A percentile compares a stretch with the other conserved stretches of the same genome.
These are phyloP conservation scores for Cryphonectria naterciae DNA, from an alignment of 2,329 filamentous ascomycete species.

Conservation along the genomic window DNA sequence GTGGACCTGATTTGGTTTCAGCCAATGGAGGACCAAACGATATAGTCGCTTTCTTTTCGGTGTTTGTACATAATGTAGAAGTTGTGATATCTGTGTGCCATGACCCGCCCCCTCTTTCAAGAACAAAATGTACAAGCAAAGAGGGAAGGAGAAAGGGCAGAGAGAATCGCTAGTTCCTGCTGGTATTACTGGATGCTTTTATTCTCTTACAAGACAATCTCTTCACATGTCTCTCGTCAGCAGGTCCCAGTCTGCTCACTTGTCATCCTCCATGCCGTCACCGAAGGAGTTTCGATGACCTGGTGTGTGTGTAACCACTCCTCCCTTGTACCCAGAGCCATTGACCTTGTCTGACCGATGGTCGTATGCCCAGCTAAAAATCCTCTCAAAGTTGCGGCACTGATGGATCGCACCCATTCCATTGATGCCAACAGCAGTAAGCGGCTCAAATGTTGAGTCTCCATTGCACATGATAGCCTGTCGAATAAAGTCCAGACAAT, in stretches of 20 bases:
- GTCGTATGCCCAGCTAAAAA: slow-evolving; percentile 11
- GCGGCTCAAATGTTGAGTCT: slow-evolving; percentile 26
- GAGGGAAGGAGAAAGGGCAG: not conserved
- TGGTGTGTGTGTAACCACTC: not conserved
- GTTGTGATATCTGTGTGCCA: not conserved
- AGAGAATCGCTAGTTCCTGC: not conserved
- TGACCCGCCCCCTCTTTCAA: not conserved
- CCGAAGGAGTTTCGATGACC: not conserved
- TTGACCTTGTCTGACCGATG: not conserved
- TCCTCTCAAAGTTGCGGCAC: slow-evolving; percentile 22
- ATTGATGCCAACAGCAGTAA: slow-evolving; percentile 19
- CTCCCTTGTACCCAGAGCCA: not conserved
- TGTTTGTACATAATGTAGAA: not conserved
- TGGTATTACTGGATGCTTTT: not conserved
- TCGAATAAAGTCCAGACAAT: slow-evolving; percentile 15
- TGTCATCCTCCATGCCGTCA: not conserved
- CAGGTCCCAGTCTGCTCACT: not conserved
- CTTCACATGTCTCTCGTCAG: not conserved
- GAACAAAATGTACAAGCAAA: not conserved
- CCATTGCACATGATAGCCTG: slow-evolving; percentile 25
- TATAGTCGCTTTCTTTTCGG: not conserved
- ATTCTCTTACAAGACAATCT: not conserved
- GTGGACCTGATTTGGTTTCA: too few relatives aligned
- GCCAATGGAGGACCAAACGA: not conserved
- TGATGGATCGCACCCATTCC: slow-evolving; percentile 20